These are phyloP conservation scores for Kandelia obovata DNA, from an alignment of 345 rosid species.

Conservation along the genomic window DNA sequence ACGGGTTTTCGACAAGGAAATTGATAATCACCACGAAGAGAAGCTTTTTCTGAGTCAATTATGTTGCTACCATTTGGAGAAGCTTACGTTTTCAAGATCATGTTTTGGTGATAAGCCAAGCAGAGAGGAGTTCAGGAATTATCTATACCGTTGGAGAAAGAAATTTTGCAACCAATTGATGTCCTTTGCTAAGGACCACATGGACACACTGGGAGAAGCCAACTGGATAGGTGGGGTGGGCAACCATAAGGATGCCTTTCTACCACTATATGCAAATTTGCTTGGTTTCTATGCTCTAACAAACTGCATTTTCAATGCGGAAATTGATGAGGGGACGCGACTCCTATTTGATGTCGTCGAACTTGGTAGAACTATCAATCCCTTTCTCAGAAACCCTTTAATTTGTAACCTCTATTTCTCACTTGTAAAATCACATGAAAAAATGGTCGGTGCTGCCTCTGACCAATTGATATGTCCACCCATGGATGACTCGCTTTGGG, in stretches of 20 bases:
- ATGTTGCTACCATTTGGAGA: conserved; percentile 72
- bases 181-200: conserved; percentile 47
- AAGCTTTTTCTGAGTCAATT: conserved; percentile 75
- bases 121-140: conserved; percentile 24
- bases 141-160: conserved; percentile 54
- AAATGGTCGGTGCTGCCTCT: conserved; percentile 17
- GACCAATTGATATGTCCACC: conserved; percentile 15
- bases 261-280: conserved; percentile 76
- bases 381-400: conserved; percentile 68
- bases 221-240: conserved; percentile 81
- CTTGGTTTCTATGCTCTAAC: conserved; percentile 75
- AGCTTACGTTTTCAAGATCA: conserved; percentile 33
- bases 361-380: conserved; percentile 52
- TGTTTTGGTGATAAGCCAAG: conserved; percentile 20
- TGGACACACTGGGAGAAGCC: conserved; percentile 33
- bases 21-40: conserved; percentile 92
- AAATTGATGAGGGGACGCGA: conserved; percentile 25
- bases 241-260: conserved; percentile 87
- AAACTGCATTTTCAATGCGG: conserved; percentile 44
- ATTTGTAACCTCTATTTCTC: conserved; percentile 54
- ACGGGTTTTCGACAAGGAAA: conserved; percentile 90
- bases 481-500: conserved; percentile 41
- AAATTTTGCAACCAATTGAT: conserved; percentile 52
- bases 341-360: conserved; percentile 41
- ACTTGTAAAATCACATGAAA: conserved; percentile 49